Conservation (phyloP, 2,329 filamentous ascomycete genomes). For the Calonectria naviculata region DNA sequence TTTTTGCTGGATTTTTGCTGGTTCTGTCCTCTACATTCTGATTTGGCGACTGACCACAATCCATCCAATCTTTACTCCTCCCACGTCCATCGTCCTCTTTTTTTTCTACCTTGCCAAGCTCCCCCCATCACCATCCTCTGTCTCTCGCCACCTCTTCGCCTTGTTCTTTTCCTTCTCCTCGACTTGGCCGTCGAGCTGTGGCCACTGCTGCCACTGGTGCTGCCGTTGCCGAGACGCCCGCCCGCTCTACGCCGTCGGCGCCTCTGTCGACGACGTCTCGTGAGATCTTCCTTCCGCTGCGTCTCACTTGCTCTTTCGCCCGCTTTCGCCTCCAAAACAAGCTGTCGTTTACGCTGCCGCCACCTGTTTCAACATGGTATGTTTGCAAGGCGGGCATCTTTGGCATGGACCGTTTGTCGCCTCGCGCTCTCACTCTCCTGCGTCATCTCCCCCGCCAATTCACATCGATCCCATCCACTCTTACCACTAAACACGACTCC, state of each 20-base stretch:
- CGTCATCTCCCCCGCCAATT: slow-evolving; percentile 32
- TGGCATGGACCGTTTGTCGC: background rate
- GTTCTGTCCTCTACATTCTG: slow-evolving; percentile 8
- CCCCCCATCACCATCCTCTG: background rate
- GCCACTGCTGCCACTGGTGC: slow-evolving; percentile 12
- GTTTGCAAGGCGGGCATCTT: slow-evolving; percentile 16
- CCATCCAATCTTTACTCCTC: slow-evolving; percentile 17
- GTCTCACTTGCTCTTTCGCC: slow-evolving; percentile 4
- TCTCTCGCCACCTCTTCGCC: background rate
- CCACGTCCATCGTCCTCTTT: slow-evolving; percentile 13
- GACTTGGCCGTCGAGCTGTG: slow-evolving; percentile 19
- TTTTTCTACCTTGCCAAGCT: slow-evolving; percentile 5
- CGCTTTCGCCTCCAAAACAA: slow-evolving; percentile 4
- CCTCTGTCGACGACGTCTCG: slow-evolving; percentile 19
- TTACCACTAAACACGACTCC: slow-evolving; percentile 11
- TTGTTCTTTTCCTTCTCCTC: slow-evolving; percentile 11
- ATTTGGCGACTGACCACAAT: slow-evolving; percentile 12
- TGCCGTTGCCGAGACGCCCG: slow-evolving; percentile 24
- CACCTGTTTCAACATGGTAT: slow-evolving; percentile 37
- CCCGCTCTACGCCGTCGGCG: background rate
- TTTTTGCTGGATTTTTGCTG: slow-evolving; percentile 13
- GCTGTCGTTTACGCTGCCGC: slow-evolving; percentile 21
- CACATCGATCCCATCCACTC: slow-evolving; percentile 19
- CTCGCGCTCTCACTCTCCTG: slow-evolving; percentile 12
- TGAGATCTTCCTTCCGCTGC: slow-evolving; percentile 12